Evolutionary conservation across 805 yeast genomes (phyloP).

Genomic region (Metschnikowia cerradonensis): DNA sequence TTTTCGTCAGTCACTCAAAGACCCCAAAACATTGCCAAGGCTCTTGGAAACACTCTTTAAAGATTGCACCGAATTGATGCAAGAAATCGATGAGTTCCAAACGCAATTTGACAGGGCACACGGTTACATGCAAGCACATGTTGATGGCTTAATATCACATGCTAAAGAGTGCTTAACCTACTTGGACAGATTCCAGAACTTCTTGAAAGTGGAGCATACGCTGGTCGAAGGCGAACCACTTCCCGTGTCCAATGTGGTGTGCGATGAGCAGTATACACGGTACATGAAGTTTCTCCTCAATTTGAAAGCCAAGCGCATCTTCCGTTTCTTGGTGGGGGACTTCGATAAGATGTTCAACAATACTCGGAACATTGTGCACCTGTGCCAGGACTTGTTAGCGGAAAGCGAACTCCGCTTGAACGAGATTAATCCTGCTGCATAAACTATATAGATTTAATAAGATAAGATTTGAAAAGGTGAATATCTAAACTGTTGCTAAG

Average conservation of each 20-base stretch:
- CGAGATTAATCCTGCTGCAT: not conserved
- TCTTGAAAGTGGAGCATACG: not conserved
- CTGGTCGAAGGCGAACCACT: not conserved
- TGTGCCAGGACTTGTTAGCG: conserved; percentile 6
- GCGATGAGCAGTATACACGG: conserved; percentile 3
- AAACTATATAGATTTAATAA: not conserved
- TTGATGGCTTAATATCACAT: not conserved
- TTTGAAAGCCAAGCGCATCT: conserved; percentile 7
- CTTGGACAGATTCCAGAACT: not conserved
- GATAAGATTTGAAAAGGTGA: too few relatives aligned
- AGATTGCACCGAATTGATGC: conserved; percentile 2
- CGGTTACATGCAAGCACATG: conserved; percentile 1
- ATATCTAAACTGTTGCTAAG: too few relatives aligned
- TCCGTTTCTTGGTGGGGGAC: conserved; percentile 8
- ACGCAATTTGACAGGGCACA: not conserved
- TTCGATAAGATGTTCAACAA: conserved; percentile 6
- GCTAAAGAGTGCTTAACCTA: not conserved
- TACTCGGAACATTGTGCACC: not conserved
- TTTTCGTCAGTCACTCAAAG: not conserved
- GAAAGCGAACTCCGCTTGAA: not conserved
- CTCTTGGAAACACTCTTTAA: not conserved
- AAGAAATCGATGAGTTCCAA: conserved; percentile 4
- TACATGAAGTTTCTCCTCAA: conserved; percentile 7
- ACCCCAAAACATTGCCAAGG: not conserved
- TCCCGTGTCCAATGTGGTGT: not conserved